Conservation (phyloP, 2,329 filamentous ascomycete genomes). For the Endoconidiophora laricicola region DNA sequence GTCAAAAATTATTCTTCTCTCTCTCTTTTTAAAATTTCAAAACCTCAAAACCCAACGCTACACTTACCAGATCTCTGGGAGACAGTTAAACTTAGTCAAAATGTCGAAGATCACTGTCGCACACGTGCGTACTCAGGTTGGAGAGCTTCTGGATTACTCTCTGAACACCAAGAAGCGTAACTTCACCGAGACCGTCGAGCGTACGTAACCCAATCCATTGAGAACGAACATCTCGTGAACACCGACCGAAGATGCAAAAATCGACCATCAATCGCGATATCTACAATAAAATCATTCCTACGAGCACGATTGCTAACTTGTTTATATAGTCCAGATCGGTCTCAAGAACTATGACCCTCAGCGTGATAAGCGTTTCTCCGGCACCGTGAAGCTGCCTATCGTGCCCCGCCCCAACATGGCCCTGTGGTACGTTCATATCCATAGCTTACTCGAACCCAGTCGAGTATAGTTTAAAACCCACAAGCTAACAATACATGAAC, state of each 20-base stretch:
- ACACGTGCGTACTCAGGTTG: constrained; percentile 91
- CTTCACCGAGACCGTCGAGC: constrained; percentile 85
- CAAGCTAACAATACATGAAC: not conserved
- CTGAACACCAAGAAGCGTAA: constrained; percentile 90
- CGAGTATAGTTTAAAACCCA: not conserved
- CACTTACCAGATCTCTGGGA: constrained; percentile 38
- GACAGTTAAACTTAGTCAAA: constrained; percentile 44
- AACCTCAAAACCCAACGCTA: constrained; percentile 9
- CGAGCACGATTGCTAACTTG: constrained; percentile 5
- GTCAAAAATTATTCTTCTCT: not conserved
- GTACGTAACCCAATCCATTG: constrained; percentile 5
- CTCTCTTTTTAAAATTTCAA: constrained; percentile 3
- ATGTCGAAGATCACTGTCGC: constrained; percentile 85
- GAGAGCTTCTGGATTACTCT: constrained; percentile 89
- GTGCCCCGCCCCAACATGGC: constrained; percentile 82
- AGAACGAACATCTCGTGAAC: not conserved
- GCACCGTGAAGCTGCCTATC: constrained; percentile 87
- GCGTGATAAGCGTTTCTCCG: constrained; percentile 99
- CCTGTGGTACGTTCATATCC: constrained; percentile 39
- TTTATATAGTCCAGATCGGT: constrained; percentile 52
- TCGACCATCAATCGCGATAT: too few relatives aligned
- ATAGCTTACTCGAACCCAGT: not conserved
- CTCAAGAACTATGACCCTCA: constrained; percentile 98
- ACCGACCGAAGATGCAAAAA: not conserved
- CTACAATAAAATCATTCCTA: too few relatives aligned